A percentile compares a stretch with the other conserved stretches of the same genome.
phyloP scores from a whole-genome alignment of 352 stramenopile species.

The Phytopythium ostracodes region DNA sequence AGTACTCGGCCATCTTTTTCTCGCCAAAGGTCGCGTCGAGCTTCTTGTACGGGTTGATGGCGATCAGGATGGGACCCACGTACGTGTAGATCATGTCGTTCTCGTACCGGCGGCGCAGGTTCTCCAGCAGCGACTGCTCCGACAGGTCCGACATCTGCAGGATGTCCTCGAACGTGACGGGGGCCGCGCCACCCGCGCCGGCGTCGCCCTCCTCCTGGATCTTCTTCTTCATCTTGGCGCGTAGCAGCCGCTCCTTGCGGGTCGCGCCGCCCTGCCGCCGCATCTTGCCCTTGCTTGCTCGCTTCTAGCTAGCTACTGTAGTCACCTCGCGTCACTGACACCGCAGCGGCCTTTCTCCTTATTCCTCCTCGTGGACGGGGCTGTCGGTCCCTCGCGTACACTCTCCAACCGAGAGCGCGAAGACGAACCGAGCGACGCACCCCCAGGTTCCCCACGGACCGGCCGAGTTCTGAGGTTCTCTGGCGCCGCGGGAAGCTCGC shows the following conservation, averaged over 20 bases:
- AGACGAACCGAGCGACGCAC: not conserved
- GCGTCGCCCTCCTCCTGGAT: constrained; percentile 60
- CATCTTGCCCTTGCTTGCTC: constrained; percentile 13
- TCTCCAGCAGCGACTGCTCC: constrained; percentile 86
- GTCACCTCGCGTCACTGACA: too few species aligned
- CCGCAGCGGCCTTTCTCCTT: not conserved
- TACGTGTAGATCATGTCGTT: constrained; percentile 94
- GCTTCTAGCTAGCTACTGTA: too few species aligned
- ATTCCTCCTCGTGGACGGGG: not conserved
- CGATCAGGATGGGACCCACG: constrained; percentile 88
- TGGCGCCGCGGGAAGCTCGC: not conserved
- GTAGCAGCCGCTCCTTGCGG: constrained; percentile 81
- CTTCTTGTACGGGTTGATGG: constrained; percentile 90
- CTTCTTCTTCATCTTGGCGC: constrained; percentile 88
- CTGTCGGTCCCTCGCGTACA: not conserved
- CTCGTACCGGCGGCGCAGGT: constrained; percentile 89
- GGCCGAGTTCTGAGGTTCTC: not conserved
- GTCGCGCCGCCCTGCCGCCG: constrained; percentile 41
- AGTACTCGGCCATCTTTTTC: constrained; percentile 86
- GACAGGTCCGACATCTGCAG: constrained; percentile 88
- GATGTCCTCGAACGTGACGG: constrained; percentile 81
- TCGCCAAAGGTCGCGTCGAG: constrained; percentile 69
- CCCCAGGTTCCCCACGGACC: too few species aligned
- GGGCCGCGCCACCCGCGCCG: constrained; percentile 21
- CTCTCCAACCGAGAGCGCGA: constrained; percentile 6